Evolutionary conservation across 2,329 filamentous ascomycete species (phyloP), one percentile per base, ranked within the genome.

Genomic region (Fusarium stilboides): DNA sequence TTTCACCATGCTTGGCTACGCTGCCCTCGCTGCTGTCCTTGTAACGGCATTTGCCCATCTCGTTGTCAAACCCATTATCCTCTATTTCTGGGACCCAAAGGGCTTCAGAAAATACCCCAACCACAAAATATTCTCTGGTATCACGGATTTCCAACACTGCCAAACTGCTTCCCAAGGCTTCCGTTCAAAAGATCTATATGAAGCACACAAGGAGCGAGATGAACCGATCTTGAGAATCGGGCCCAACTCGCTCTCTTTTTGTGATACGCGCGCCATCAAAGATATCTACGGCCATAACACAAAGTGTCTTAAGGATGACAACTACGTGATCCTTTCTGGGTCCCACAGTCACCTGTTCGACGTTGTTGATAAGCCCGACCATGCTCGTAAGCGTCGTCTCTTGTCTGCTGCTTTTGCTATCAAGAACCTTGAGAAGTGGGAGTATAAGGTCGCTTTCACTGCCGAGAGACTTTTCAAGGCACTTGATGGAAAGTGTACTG

Each of bases 361-460:
- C 71, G 84, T 85, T 4, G 72, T 84, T 13, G 84, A 87, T 71
- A 85, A 84, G 75, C 69, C 76, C 19, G 84, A 87, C 15, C 86
- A 88, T 62, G 78, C 81, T 3, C 78, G 82, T 8, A 87, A 87
- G 74, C 81, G 85, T 28, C 83, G 83, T 58, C 77, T 85, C 3
- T 73, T 88, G 5, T 82, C 84, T 1, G 79, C 80, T 0, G 85
- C 85, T 2, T 87, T 85, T 62, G 84, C 85, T 0, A 71, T 85
- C 53, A 84, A 85, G 75, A 86, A 86, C 69, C 80, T 87, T 3
- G 84, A 86, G 67, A 79, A 77, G 6, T 87, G 85, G 85, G 85
- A 87, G 69, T 80, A 82, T 76, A 87, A 86, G 68, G 84, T 87
- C 6, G 82, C 83, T 15, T 84, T 87, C 68, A 87, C 86, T 74